Conservation (phyloP, 192 early-diverging fungal genomes). For the Spinellus fusiger region DNA sequence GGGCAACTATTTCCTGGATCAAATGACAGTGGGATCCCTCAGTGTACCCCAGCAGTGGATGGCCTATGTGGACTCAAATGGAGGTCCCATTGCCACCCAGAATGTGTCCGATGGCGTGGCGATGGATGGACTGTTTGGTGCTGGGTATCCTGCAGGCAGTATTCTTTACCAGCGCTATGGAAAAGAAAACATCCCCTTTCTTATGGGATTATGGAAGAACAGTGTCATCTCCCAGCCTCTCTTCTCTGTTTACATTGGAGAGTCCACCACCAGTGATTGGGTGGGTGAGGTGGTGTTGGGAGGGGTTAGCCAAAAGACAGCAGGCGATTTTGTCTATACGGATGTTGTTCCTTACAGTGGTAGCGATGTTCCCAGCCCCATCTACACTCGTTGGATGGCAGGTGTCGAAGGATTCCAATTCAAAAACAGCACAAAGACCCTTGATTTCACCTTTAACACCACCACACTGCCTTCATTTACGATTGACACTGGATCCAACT, state of each 20-base stretch:
- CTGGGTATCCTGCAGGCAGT: constrained; percentile 14
- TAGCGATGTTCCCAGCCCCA: not conserved
- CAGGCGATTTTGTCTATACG: constrained; percentile 1
- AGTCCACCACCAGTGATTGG: not conserved
- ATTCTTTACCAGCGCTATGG: not conserved
- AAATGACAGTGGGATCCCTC: not conserved
- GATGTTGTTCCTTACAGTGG: not conserved
- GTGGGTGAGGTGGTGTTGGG: constrained; percentile 14
- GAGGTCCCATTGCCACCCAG: constrained; percentile 16
- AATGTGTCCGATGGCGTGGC: constrained; percentile 2
- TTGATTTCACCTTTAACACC: constrained; percentile 11
- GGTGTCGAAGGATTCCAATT: constrained; percentile 9
- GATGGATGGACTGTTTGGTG: constrained; percentile 20
- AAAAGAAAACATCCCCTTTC: constrained; percentile 1
- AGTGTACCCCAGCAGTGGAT: constrained; percentile 3
- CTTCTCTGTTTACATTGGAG: constrained; percentile 8
- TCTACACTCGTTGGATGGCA: constrained; percentile 6
- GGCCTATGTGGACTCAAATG: not conserved
- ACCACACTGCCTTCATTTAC: not conserved
- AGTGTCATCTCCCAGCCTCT: constrained; percentile 8
- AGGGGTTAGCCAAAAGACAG: not conserved
- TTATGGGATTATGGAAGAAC: constrained; percentile 3
- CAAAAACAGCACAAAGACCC: constrained; percentile 2
- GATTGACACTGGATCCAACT: constrained; percentile 21
- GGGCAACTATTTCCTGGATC: constrained; percentile 16